A percentile compares a stretch with the other conserved stretches of the same genome.
phyloP scores from a whole-genome alignment of 179 eudicot species.

The Silene coronaria region DNA sequence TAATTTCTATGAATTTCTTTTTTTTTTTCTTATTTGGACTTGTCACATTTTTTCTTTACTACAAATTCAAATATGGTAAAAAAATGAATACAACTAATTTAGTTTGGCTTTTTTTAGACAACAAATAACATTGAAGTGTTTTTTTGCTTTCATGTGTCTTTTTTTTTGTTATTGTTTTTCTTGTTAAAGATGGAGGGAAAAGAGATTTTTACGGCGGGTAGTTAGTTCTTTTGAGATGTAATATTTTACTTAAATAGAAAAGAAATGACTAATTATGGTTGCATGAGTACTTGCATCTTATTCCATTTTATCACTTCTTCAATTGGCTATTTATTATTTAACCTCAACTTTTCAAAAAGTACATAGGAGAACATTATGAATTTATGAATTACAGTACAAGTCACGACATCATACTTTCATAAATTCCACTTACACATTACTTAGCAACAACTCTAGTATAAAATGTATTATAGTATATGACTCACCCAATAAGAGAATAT shows the following conservation, averaged over 20 bases:
- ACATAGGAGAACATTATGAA: no score
- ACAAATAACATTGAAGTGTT: background rate
- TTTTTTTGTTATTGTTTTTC: background rate
- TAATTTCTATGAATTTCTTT: background rate
- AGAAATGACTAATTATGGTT: no score
- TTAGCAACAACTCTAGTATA: no score
- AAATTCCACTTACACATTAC: no score
- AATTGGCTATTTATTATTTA: no score
- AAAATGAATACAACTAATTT: constrained; percentile 9
- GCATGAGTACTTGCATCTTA: no score
- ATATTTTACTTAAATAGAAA: background rate
- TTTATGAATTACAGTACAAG: no score
- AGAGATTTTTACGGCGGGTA: constrained; percentile 21
- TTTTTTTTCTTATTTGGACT: background rate
- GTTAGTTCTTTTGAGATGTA: background rate
- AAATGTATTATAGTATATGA: no score
- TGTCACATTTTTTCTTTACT: background rate
- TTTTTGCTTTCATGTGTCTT: background rate
- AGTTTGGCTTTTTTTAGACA: constrained; percentile 20
- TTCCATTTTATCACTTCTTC: no score
- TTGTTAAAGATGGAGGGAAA: constrained; percentile 10
- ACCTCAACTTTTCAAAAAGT: no score
- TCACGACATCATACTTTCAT: no score
- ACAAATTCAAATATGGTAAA: constrained; percentile 23
- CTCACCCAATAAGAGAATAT: no score